phyloP scores from a whole-genome alignment of 495 filamentous ascomycete genomes.

The Bathelium albidoporum region DNA sequence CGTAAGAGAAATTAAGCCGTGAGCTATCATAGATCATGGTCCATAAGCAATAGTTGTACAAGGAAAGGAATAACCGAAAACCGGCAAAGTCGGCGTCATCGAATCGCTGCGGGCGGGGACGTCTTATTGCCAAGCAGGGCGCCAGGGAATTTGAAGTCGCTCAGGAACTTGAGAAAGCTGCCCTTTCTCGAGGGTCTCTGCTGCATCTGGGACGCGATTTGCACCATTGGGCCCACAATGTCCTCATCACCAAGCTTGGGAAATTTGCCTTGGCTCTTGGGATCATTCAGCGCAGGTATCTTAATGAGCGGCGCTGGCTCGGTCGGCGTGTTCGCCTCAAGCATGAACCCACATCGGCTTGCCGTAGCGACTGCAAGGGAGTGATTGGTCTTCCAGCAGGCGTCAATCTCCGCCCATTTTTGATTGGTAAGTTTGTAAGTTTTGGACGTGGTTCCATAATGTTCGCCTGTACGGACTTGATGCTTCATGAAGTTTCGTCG shows the following conservation, averaged over 20 bases:
- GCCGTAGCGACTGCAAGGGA: conserved; percentile 46
- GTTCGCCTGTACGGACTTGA: conserved; percentile 71
- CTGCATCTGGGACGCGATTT: conserved; percentile 35
- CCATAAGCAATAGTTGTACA: not conserved
- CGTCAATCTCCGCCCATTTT: conserved; percentile 75
- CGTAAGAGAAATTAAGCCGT: conserved; percentile 1
- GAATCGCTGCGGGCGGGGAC: not conserved
- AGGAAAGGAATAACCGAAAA: not conserved
- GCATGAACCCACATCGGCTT: conserved; percentile 21
- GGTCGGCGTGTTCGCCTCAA: conserved; percentile 12
- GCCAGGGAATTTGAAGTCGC: conserved; percentile 14
- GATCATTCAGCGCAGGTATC: conserved; percentile 50
- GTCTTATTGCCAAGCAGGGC: not conserved
- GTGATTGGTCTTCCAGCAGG: conserved; percentile 55
- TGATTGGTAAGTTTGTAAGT: conserved; percentile 70
- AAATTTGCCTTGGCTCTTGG: conserved; percentile 68
- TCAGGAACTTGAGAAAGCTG: conserved; percentile 34
- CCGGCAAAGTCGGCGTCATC: not conserved
- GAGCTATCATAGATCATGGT: conserved; percentile 4
- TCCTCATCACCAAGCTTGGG: conserved; percentile 78
- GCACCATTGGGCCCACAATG: conserved; percentile 86
- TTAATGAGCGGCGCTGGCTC: conserved; percentile 44
- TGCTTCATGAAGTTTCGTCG: conserved; percentile 74
- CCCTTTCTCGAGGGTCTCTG: conserved; percentile 12
- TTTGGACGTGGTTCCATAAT: conserved; percentile 75